These are phyloP conservation scores for Straminergon stramineum DNA, from an alignment of 225 moss, liverwort and hornwort genomes.

Conservation along the genomic window DNA sequence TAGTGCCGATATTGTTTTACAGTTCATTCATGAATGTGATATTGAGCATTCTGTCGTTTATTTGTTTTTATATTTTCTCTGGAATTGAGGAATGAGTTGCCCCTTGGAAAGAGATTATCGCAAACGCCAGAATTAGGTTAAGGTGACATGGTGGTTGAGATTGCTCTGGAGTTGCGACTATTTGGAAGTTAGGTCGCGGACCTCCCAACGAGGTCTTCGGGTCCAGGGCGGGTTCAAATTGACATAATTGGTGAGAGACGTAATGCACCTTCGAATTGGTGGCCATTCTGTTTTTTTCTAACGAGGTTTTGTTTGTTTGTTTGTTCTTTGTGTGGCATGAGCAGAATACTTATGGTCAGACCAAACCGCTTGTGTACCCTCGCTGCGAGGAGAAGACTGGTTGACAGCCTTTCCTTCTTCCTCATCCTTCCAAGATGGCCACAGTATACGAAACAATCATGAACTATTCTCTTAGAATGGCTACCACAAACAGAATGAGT, in stretches of 20 bases:
- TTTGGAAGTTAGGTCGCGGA: not conserved
- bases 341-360: constrained; percentile 9
- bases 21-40: not conserved
- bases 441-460: constrained; percentile 3
- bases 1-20: not conserved
- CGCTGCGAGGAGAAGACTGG: constrained; percentile 10
- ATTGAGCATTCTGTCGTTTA: not conserved
- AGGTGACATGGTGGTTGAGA: not conserved
- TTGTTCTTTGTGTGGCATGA: not conserved
- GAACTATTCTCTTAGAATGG: not conserved
- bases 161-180: not conserved
- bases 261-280: not conserved
- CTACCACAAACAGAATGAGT: not conserved
- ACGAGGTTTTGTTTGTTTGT: not conserved
- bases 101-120: not conserved
- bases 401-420: not conserved
- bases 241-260: not conserved
- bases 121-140: not conserved
- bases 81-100: not conserved
- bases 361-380: not conserved
- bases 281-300: not conserved
- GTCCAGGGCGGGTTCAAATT: not conserved
- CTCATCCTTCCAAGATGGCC: constrained; percentile 6
- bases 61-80: not conserved
- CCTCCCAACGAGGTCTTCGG: not conserved